Base-by-base conservation (phyloP, 768 basidiomycete species). In the Melanogaster broomeanus region DNA sequence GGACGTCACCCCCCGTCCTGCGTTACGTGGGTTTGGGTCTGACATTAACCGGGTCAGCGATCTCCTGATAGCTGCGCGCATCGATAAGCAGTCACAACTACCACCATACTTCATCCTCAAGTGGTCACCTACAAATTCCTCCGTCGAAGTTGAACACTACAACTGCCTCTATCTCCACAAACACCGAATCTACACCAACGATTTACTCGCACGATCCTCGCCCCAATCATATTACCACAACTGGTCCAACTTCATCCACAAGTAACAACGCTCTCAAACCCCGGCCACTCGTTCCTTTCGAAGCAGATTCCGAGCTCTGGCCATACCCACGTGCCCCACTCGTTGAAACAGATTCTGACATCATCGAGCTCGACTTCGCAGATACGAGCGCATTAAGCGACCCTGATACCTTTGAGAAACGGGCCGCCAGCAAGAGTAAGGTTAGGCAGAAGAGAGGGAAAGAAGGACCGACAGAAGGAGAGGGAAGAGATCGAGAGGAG, bases 351-450 rank as follows among this genome's bases (percentile, higher is more conserved):
- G 71, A 70, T 34, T 75, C 74, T 4, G 87, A 87, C 48, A 80
- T 90, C 22, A 78, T 90, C 10, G 88, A 90, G 65, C 80, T 90
- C 45, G 85, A 87, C 63, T 90, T 88, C 60, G 77, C 77, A 6
- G 88, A 90, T 49, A 90, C 79, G 38, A 84, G 85, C 51, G 82
- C 85, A 19, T 65, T 90, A 60, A 88, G 86, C 62, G 83, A 90
- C 57, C 80, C 82, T 2, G 78, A 77, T 42, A 77, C 78, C 10
- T 88, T 87, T 59, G 60, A 75, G 68, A 52, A 54, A 69, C 52
- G 61, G 13, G 44, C 30, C 16, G 45, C 50, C 37, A 53, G 58
- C 55, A 69, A 67, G 19, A 56, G 59, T 19, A 65, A 58, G 55
- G 63, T 60, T 13, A 31, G 13, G 49, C 15, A 56, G 18, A 64